These are phyloP conservation scores for Entomophthora muscae DNA, from an alignment of 371 early-diverging fungal species.

Conservation along the genomic window DNA sequence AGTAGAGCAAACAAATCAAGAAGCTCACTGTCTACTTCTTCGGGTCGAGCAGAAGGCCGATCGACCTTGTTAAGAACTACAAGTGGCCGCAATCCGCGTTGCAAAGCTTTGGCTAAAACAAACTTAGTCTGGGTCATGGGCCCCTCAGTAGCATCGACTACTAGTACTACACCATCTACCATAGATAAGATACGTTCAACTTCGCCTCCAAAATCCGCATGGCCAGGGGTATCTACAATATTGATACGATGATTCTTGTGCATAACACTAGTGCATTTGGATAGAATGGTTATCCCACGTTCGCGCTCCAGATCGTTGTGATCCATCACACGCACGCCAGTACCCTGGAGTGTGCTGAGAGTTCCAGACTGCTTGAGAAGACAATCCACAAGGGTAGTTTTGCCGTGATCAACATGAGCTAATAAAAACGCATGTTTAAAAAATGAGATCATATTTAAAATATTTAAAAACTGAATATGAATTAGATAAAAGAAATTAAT, in stretches of 20 bases:
- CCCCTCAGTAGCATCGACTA: slow-evolving; percentile 68
- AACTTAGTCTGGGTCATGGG: slow-evolving; percentile 74
- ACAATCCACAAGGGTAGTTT: slow-evolving; percentile 98
- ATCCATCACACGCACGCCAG: slow-evolving; percentile 54
- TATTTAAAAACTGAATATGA: no score
- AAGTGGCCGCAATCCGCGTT: slow-evolving; percentile 37
- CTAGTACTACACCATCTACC: slow-evolving; percentile 63
- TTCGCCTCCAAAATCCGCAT: slow-evolving; percentile 63
- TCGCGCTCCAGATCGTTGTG: slow-evolving; percentile 61
- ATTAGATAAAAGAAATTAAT: no score
- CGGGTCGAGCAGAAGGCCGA: slow-evolving; percentile 43
- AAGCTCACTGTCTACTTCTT: slow-evolving; percentile 50
- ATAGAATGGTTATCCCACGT: slow-evolving; percentile 68
- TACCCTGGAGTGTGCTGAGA: slow-evolving; percentile 1
- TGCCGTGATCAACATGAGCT: slow-evolving; percentile 97
- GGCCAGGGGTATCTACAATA: slow-evolving; percentile 72
- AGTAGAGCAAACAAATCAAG: slow-evolving; percentile 53
- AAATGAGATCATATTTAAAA: neutral
- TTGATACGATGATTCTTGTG: slow-evolving; percentile 42
- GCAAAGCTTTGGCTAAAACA: slow-evolving; percentile 55
- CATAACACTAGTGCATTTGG: slow-evolving; percentile 46
- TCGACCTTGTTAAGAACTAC: slow-evolving; percentile 70
- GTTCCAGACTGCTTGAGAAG: slow-evolving; percentile 53
- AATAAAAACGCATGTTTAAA: slow-evolving; percentile 12
- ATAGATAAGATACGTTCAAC: slow-evolving; percentile 71